Evolutionary conservation across 805 yeast genomes (phyloP).

Genomic region (Saccharomycopsis capsularis): DNA sequence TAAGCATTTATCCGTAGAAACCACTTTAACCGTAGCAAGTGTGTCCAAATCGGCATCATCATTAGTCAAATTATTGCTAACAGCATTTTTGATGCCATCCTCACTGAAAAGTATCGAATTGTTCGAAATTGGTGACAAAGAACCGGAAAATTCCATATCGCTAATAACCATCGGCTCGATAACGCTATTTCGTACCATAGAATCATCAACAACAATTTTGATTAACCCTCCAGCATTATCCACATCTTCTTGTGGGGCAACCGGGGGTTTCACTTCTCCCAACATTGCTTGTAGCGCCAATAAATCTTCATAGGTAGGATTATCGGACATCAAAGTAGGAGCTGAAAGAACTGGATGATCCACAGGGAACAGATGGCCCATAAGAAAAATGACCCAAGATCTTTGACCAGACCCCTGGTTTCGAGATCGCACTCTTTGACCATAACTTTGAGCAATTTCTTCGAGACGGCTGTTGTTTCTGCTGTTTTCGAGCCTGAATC

Average conservation of each 20-base stretch:
- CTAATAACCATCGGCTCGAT: conserved; percentile 22
- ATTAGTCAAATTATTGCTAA: not conserved
- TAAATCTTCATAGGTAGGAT: conserved; percentile 46
- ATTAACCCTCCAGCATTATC: conserved; percentile 33
- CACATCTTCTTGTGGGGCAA: conserved; percentile 37
- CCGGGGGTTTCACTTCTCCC: conserved; percentile 39
- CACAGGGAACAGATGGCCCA: conserved; percentile 48
- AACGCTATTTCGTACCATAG: not conserved
- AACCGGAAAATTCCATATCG: conserved; percentile 10
- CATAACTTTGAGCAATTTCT: conserved; percentile 21
- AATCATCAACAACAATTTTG: conserved; percentile 22
- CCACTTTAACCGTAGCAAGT: conserved; percentile 19
- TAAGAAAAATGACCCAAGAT: conserved; percentile 57
- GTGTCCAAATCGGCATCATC: conserved; percentile 19
- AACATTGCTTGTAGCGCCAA: conserved; percentile 41
- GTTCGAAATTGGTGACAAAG: not conserved
- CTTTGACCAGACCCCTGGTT: conserved; percentile 26
- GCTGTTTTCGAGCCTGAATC: conserved; percentile 20
- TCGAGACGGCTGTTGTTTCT: conserved; percentile 19
- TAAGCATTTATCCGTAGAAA: conserved; percentile 36
- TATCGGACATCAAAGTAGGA: conserved; percentile 40
- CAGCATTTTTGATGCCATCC: conserved; percentile 9
- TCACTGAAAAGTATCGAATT: not conserved
- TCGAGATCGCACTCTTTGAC: conserved; percentile 5
- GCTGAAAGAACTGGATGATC: conserved; percentile 44